Base-by-base conservation (phyloP, 768 basidiomycete genomes). In the Lactarius akahatsu region DNA sequence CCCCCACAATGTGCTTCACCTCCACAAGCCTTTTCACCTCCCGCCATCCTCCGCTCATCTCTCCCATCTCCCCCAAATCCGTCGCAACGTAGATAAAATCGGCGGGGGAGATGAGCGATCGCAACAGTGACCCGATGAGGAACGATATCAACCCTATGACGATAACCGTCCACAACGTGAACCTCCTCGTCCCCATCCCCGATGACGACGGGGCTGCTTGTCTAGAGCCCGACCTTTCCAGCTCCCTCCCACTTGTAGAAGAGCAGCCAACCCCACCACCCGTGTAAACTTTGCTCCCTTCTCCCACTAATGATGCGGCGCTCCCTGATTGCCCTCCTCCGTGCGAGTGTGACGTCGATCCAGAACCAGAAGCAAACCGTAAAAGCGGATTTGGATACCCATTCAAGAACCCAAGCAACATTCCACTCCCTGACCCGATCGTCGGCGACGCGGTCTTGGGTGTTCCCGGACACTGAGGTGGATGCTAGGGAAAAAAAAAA, bases 141-240 rank as follows among this genome's bases (percentile, higher is more conserved):
- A 98, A 95, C 32, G 91, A 89, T 71, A 97, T 91, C 69, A 98
- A 76, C 45, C 87, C 94, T 45, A 90, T 85, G 66, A 94, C 79
- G 71, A 97, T 73, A 65, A 96, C 76, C 50, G 86, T 88, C 55
- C 80, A 78, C 60, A 83, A 74, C 50, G 79, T 78, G 71, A 80
- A 86, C 63, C 62, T 71, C 62, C 72, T 63, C 55, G 57, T 61
- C 57, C 30, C 36, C 67, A 67, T 57, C 47, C 41, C 61, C 64
- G 54, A 66, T 47, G 40, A 50, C 41, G 40, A 50, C n/a, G 56
- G 64, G 11, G 62, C 62, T 30, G 54, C 16, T 55, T 63, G 62
- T 38, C 54, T 26, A 60, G 60, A 47, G n/a, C n/a, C n/a, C n/a
- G n/a, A n/a, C n/a, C n/a, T n/a, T 58, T 62, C 60, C 50, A 28